Evolutionary conservation across 2,329 filamentous ascomycete genomes (phyloP), one percentile per base, ranked within the genome.

Genomic region (Aureobasidium musti): DNA sequence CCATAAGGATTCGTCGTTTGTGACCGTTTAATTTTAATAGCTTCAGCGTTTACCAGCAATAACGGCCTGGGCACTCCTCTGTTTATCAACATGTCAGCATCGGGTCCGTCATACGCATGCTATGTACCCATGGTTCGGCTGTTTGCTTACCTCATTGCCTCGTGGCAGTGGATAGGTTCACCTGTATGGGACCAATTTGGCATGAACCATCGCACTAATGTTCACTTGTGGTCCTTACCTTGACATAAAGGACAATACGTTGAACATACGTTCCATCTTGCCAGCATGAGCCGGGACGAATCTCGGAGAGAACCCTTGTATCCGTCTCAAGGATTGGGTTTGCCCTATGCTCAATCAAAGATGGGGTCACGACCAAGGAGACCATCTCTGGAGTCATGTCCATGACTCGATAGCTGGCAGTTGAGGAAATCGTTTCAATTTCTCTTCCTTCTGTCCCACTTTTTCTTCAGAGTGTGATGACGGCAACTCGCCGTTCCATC

Each of bases 11-110:
- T 11, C n/a, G 28, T 13, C 57, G 57, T 61, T 61, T 28, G 5
- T n/a, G n/a, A 14, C 53, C 35, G 53, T 61, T 49, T 33, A 47
- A 17, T 61, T 61, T 21, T 49, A 61, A 61, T 61, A 61, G 57
- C 57, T 61, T 39, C 57, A 50, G 57, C 57, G 57, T 41, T 49
- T 49, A 26, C 41, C 57, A 61, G 28, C n/a, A 47, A 5, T n/a
- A 61, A 49, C 43, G 57, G 47, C 14, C 17, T 37, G 28, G 43
- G 21, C n/a, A 50, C n/a, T 30, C 10, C 26, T 33, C 26, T 11
- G 10, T 49, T 3, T 61, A 3, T 52, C 43, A 21, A 19, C 43
- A 49, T 37, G 37, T 14, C 37, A 50, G n/a, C 11, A 37, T 37
- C 26, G n/a, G 2, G n/a, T 37, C 49, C 11, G 30, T 43, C 43